These are phyloP conservation scores for Naganishia sp. DNA, from an alignment of 1,284 basidiomycete genomes.

Conservation along the genomic window DNA sequence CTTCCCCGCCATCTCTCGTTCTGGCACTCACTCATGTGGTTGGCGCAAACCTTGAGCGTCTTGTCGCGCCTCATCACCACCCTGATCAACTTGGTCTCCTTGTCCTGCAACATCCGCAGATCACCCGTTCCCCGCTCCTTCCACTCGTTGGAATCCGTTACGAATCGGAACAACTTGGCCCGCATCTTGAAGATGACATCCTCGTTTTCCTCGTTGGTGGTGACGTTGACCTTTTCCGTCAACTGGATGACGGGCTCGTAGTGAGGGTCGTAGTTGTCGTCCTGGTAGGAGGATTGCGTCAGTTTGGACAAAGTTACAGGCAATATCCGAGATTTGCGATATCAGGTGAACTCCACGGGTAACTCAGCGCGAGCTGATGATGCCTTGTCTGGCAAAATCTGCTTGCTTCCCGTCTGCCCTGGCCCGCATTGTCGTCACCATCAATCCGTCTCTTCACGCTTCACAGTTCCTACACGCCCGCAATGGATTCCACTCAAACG, in stretches of 20 bases:
- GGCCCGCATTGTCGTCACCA: not conserved
- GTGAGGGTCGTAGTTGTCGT: constrained; percentile 71
- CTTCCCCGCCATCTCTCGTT: not conserved
- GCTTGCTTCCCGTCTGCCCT: not conserved
- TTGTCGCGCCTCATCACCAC: constrained; percentile 99
- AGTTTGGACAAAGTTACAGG: not conserved
- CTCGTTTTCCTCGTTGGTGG: constrained; percentile 96
- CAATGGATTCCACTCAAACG: not conserved
- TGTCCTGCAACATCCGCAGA: constrained; percentile 84
- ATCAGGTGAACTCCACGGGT: no score
- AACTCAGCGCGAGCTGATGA: not conserved
- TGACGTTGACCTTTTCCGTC: constrained; percentile 86
- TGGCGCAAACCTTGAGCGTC: constrained; percentile 99
- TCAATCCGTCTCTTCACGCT: not conserved
- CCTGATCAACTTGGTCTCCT: constrained; percentile 84
- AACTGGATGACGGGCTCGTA: constrained; percentile 97
- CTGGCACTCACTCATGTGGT: constrained; percentile 79
- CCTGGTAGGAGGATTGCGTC: constrained; percentile 2
- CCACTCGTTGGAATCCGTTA: constrained; percentile 80
- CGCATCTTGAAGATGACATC: constrained; percentile 96
- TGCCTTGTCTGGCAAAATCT: not conserved
- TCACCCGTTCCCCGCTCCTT: constrained; percentile 86
- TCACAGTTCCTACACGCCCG: not conserved
- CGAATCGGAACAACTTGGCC: constrained; percentile 98
- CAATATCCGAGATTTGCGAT: no score